Percentiles rank a stretch among this genome's conserved stretches.
Conservation (phyloP, 1,139 yeast genomes). For the Blastobotrys apis region DNA sequence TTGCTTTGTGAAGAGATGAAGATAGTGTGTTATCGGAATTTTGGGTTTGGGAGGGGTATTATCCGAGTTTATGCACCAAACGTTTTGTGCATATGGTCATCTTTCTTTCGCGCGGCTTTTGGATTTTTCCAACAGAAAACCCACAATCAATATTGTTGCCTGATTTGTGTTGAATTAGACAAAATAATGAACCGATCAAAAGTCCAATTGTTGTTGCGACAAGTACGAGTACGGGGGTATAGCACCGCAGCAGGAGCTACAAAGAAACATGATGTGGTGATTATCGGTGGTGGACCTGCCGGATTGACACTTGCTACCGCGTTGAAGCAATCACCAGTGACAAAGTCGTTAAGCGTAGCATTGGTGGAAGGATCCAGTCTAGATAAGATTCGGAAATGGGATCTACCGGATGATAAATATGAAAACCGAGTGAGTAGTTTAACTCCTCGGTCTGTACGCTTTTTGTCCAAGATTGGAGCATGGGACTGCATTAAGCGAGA, state of each 20-base stretch:
- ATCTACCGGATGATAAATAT: constrained; percentile 53
- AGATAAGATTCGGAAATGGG: constrained; percentile 47
- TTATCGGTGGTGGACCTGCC: constrained; percentile 98
- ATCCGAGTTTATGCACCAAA: background rate
- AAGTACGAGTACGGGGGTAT: background rate
- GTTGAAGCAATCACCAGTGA: constrained; percentile 56
- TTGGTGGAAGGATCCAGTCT: constrained; percentile 71
- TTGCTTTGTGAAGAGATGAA: background rate
- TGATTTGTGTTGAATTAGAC: no score
- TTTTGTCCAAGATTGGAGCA: constrained; percentile 64
- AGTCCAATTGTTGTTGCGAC: background rate
- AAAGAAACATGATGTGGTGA: constrained; percentile 56
- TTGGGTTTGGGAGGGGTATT: background rate
- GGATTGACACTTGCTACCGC: constrained; percentile 86
- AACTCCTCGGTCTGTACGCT: constrained; percentile 74
- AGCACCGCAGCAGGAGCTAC: background rate
- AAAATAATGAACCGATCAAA: no score
- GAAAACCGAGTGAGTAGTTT: constrained; percentile 82
- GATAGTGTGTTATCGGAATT: background rate
- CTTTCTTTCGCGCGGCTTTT: no score
- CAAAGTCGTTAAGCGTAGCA: constrained; percentile 57
- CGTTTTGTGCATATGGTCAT: background rate
- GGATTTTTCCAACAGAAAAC: no score
- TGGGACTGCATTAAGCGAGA: constrained; percentile 68
- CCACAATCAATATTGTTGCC: no score